Conservation (phyloP, 1,284 basidiomycete genomes). For the Boletellus dicymbophilus region DNA sequence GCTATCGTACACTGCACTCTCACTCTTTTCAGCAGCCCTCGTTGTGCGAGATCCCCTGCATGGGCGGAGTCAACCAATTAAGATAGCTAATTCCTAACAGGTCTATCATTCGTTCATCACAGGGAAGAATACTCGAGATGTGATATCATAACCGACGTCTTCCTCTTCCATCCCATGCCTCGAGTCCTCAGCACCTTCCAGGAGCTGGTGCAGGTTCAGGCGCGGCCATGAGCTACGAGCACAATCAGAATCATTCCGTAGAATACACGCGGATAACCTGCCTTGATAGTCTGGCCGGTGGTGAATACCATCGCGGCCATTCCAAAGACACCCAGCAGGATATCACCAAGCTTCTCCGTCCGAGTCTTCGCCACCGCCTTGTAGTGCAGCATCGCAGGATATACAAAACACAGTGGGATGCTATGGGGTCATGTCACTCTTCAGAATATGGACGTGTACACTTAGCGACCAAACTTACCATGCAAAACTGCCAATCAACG, state of each 20-base stretch:
- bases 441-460: constrained; percentile 3
- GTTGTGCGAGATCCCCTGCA: constrained; percentile 9
- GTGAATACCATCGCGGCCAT: constrained; percentile 84
- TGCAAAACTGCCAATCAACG: constrained; percentile 91
- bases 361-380: constrained; percentile 82
- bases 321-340: constrained; percentile 83
- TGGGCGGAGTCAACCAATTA: constrained; percentile 24
- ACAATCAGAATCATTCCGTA: constrained; percentile 15
- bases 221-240: constrained; percentile 28
- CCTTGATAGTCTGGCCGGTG: constrained; percentile 76
- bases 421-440: constrained; percentile 41
- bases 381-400: constrained; percentile 94
- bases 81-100: constrained; percentile 17
- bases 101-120: constrained; percentile 15
- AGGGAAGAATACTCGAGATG: constrained; percentile 8
- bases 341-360: constrained; percentile 73
- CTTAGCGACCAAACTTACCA: constrained; percentile 62
- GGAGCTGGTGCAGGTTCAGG: constrained; percentile 16
- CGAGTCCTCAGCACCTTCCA: constrained; percentile 22
- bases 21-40: too few species aligned
- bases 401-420: constrained; percentile 92
- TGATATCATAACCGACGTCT: constrained; percentile 10
- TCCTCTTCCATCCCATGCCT: constrained; percentile 5
- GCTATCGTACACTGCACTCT: too few species aligned
- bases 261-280: constrained; percentile 24